phyloP scores from a whole-genome alignment of 768 basidiomycete species.

The Boletellus emodensis region DNA sequence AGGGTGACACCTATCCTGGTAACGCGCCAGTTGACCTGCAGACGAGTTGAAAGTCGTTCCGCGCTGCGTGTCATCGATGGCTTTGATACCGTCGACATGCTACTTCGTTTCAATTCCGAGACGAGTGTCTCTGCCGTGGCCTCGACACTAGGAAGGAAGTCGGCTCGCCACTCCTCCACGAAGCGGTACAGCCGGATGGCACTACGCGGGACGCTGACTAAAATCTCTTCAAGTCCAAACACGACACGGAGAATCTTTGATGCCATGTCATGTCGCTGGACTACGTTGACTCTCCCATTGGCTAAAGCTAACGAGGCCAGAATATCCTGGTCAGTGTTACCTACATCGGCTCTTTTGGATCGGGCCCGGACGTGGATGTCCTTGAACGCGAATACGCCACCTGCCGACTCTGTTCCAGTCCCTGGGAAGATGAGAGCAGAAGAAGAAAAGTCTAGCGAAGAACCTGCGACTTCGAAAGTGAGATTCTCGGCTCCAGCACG shows the following conservation, averaged over 20 bases:
- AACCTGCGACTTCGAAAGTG: slow-evolving; percentile 54
- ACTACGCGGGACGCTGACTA: slow-evolving; percentile 71
- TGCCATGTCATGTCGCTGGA: slow-evolving; percentile 45
- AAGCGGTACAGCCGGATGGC: slow-evolving; percentile 76
- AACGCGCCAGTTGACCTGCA: slow-evolving; percentile 54
- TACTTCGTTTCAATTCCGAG: slow-evolving; percentile 53
- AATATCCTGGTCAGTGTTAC: slow-evolving; percentile 45
- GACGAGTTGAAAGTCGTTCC: slow-evolving; percentile 12
- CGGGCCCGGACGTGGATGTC: slow-evolving; percentile 56
- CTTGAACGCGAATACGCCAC: slow-evolving; percentile 46
- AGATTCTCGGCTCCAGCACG: slow-evolving; percentile 70
- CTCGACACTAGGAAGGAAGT: slow-evolving; percentile 74
- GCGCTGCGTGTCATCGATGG: slow-evolving; percentile 23
- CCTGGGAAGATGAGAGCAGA: slow-evolving; percentile 14
- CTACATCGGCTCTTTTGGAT: slow-evolving; percentile 40
- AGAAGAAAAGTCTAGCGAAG: slow-evolving; percentile 24
- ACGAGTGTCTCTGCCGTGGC: slow-evolving; percentile 60
- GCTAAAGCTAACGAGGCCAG: slow-evolving; percentile 57
- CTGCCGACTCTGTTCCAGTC: slow-evolving; percentile 39
- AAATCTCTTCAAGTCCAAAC: slow-evolving; percentile 42
- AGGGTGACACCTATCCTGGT: slow-evolving; percentile 54
- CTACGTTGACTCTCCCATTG: slow-evolving; percentile 42
- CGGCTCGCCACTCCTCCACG: slow-evolving; percentile 76
- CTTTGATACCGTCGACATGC: slow-evolving; percentile 31
- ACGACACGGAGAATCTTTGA: slow-evolving; percentile 41